These are phyloP conservation scores for Ganoderma resinaceum DNA, from an alignment of 1,284 basidiomycete species.

Conservation along the genomic window DNA sequence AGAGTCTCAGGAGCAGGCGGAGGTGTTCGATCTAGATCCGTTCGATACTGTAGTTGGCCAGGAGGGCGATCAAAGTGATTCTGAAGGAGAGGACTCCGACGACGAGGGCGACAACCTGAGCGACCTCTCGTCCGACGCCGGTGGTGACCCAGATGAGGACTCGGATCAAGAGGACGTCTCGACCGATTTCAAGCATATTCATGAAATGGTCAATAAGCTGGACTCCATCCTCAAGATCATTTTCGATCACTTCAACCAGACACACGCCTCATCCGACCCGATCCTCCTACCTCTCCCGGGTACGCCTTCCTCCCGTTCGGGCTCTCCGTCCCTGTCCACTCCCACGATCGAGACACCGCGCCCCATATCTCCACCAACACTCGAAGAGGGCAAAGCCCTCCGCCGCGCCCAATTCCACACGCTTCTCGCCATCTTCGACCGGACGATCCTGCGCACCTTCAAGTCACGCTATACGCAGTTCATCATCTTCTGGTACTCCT, in stretches of 20 bases:
- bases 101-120: slow-evolving; percentile 59
- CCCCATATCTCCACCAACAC: slow-evolving; percentile 34
- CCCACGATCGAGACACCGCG: slow-evolving; percentile 17
- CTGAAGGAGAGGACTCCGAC: slow-evolving; percentile 58
- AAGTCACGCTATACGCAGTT: slow-evolving; percentile 98
- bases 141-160: slow-evolving; percentile 59
- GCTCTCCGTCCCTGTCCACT: slow-evolving; percentile 25
- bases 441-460: slow-evolving; percentile 93
- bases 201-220: slow-evolving; percentile 89
- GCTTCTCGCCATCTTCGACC: slow-evolving; percentile 92
- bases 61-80: slow-evolving; percentile 64
- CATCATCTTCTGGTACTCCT: slow-evolving; percentile 94
- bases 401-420: slow-evolving; percentile 80
- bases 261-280: slow-evolving; percentile 42
- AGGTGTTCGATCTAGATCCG: slow-evolving; percentile 80
- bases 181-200: slow-evolving; percentile 72
- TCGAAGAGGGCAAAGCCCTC: slow-evolving; percentile 45
- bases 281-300: slow-evolving; percentile 30
- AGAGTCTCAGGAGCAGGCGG: slow-evolving; percentile 63
- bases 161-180: slow-evolving; percentile 48
- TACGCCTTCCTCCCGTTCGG: slow-evolving; percentile 37
- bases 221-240: slow-evolving; percentile 88
- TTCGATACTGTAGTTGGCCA: slow-evolving; percentile 85
- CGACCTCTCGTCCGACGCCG: slow-evolving; percentile 74
- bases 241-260: slow-evolving; percentile 81